Base-by-base conservation (phyloP, 75 land plant genomes). In the Selaginella moellendorffii region DNA sequence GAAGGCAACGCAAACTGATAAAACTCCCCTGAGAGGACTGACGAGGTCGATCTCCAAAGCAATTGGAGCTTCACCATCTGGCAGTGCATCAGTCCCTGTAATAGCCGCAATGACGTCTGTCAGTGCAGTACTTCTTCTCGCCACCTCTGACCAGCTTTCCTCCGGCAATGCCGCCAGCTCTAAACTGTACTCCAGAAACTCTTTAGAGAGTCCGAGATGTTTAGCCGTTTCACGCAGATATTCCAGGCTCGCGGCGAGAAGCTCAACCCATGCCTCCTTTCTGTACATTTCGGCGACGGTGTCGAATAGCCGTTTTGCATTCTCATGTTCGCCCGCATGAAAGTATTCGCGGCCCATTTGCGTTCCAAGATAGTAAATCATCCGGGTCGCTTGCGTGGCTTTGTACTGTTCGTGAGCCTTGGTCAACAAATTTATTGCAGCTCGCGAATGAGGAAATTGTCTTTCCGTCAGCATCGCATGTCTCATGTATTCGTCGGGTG, bases 161-260 rank as follows among this genome's bases (percentile, higher is more conserved):
- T 36, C 46, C 0, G 98, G 98, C 71, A 93, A 54, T 27, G 96
- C 76, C 65, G 86, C 82, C 86, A 93, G 96, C 68, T 95, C 99
- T 59, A 95, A 79, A 24, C 90, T 84, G 65, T 82, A 84, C 63
- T 89, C 97, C 0, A 84, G 42, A 59, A 79, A 90, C 23, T 88
- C 97, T 63, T 81, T 79, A 29, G 70, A 54, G 21, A 72, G 68
- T 28, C 75, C 70, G 12, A 76, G 71, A 53, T 76, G 76, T 72
- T 76, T 76, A 31, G 97, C 76, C 67, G 87, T 82, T 30, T 90
- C 97, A 53, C 83, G 70, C 46, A 95, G 64, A 68, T 78, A 89
- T n/a, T 85, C 90, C 52, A 95, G 74, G 52, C 67, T 75, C 54
- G 83, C 81, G 81, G 87, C 96, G 10, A 95, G 74, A 64, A 89